Conservation (phyloP, 2,329 filamentous ascomycete genomes). For the Fusarium nodosum region DNA sequence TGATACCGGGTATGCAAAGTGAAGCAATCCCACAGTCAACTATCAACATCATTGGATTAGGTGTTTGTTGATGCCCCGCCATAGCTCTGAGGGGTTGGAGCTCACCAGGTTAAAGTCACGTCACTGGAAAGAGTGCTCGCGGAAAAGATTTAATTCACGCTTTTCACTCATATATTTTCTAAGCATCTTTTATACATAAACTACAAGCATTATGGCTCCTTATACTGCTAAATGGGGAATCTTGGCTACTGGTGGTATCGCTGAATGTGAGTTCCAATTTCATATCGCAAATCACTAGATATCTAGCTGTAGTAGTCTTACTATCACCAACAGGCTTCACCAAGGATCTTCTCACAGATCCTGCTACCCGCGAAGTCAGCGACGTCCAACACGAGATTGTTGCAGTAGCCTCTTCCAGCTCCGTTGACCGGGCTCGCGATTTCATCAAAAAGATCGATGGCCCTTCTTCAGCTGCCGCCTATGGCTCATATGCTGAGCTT, state of each 20-base stretch:
- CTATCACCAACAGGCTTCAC: conserved; percentile 68
- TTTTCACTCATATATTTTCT: neutral
- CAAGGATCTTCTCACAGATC: conserved; percentile 83
- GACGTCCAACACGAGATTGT: conserved; percentile 83
- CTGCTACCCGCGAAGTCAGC: conserved; percentile 74
- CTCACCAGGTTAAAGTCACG: conserved; percentile 29
- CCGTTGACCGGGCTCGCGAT: conserved; percentile 74
- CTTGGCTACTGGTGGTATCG: conserved; percentile 71
- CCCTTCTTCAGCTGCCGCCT: conserved; percentile 76
- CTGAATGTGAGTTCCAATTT: conserved; percentile 61
- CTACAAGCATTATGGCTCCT: conserved; percentile 57
- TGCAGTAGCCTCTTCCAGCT: conserved; percentile 84
- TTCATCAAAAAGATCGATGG: conserved; percentile 81
- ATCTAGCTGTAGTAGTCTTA: neutral
- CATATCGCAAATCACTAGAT: neutral
- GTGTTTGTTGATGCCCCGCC: conserved; percentile 28
- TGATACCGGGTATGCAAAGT: conserved; percentile 25
- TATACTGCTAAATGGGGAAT: conserved; percentile 71
- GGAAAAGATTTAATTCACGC: conserved; percentile 1
- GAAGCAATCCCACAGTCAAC: conserved; percentile 26
- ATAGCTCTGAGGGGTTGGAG: conserved; percentile 33
- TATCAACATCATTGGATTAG: conserved; percentile 19
- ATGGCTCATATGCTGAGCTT: conserved; percentile 85
- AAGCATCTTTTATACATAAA: neutral
- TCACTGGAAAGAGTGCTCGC: conserved; percentile 15